phyloP scores from a whole-genome alignment of 176 grass and related monocot genomes.

The Avena sativa region DNA sequence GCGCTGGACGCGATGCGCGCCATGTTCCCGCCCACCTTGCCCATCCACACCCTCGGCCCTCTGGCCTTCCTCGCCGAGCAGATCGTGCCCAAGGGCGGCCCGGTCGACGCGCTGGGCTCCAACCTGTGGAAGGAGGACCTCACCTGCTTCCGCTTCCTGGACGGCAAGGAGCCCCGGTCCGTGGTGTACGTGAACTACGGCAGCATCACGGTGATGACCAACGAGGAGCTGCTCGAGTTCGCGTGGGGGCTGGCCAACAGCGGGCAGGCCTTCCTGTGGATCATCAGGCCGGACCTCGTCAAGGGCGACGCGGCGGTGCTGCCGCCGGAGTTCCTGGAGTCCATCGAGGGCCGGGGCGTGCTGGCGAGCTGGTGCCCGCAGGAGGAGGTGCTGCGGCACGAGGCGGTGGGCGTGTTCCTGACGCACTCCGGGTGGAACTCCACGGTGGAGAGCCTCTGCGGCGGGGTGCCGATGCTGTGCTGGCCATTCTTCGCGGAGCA shows the following conservation, averaged over 20 bases:
- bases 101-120: constrained; percentile 20
- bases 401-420: constrained; percentile 51
- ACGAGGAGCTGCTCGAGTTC: constrained; percentile 54
- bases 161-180: constrained; percentile 19
- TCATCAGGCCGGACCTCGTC: constrained; percentile 55
- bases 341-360: background rate
- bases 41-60: constrained; percentile 47
- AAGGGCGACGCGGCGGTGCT: constrained; percentile 47
- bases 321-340: constrained; percentile 49
- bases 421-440: constrained; percentile 62
- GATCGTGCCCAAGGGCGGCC: background rate
- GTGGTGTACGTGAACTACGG: constrained; percentile 64
- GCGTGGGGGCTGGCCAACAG: constrained; percentile 60
- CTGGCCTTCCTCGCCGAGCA: constrained; percentile 42
- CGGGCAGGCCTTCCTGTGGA: constrained; percentile 48
- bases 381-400: constrained; percentile 53
- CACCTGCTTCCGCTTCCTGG: constrained; percentile 46
- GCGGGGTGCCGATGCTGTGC: constrained; percentile 57
- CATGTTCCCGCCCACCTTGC: constrained; percentile 9
- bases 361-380: constrained; percentile 61
- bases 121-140: constrained; percentile 57
- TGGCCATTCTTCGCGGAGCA: constrained; percentile 60
- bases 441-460: constrained; percentile 43
- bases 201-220: constrained; percentile 53
- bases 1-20: constrained; percentile 34